phyloP scores from a whole-genome alignment of 495 filamentous ascomycete species.

The Chlorociboria aeruginascens region DNA sequence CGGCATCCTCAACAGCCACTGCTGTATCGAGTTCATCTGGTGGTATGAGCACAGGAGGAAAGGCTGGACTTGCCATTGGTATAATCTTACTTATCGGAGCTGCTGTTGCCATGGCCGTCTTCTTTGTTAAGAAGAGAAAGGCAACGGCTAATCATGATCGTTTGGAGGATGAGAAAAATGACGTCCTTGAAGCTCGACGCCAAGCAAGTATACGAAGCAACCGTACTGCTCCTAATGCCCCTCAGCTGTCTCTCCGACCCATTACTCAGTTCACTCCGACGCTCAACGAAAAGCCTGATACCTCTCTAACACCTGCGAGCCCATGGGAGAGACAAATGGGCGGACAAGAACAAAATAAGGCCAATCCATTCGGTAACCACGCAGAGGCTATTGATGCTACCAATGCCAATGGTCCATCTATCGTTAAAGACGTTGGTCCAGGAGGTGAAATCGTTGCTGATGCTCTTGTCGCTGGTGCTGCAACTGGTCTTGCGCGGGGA shows the following conservation, averaged over 20 bases:
- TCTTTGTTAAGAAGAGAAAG: constrained; percentile 53
- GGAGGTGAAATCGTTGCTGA: constrained; percentile 24
- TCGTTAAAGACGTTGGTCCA: constrained; percentile 7
- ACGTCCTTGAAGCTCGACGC: constrained; percentile 26
- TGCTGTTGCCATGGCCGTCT: constrained; percentile 47
- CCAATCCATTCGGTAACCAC: constrained; percentile 38
- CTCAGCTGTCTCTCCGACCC: constrained; percentile 74
- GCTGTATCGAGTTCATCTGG: constrained; percentile 21
- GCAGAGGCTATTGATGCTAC: constrained; percentile 22
- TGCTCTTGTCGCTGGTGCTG: constrained; percentile 19
- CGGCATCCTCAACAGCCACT: constrained; percentile 13
- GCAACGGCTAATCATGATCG: constrained; percentile 33
- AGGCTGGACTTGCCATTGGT: constrained; percentile 77
- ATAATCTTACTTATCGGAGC: constrained; percentile 53
- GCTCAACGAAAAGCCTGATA: constrained; percentile 30
- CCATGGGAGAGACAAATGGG: constrained; percentile 30
- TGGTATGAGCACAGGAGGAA: constrained; percentile 53
- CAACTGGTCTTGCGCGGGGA: constrained; percentile 11
- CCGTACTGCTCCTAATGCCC: constrained; percentile 42
- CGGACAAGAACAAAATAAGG: constrained; percentile 20
- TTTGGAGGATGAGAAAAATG: constrained; percentile 42
- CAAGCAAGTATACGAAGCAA: constrained; percentile 28
- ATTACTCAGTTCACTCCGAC: constrained; percentile 79
- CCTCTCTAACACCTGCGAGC: constrained; percentile 17
- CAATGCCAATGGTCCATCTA: constrained; percentile 16